Evolutionary conservation across 345 rosid genomes (phyloP), one percentile per base, ranked within the genome.

Genomic region (Orychophragmus violaceus): DNA sequence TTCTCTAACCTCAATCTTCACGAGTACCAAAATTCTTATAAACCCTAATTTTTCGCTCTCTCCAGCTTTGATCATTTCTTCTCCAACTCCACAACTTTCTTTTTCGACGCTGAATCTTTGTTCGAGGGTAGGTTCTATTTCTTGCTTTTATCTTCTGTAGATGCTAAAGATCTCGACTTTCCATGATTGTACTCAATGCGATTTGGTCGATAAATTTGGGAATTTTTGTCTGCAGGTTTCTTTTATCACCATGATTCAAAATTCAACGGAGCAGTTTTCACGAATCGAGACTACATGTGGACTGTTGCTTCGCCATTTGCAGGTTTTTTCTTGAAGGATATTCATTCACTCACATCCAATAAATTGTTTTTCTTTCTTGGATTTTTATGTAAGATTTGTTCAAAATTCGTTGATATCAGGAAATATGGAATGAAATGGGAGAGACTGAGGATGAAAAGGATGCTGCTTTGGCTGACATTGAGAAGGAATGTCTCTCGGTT

Each of bases 381-480:
- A 3, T 52, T n/a, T 29, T 48, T 4, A 56, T 35, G 39, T 23
- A 12, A 5, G 53, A 46, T 39, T 59, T 14, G 4, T 9, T 32
- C 17, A 8, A 30, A 30, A 30, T 8, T 30, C 35, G 35, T 30
- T 49, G 46, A n/a, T 21, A 29, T 56, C 46, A 87, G 94, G 81
- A 74, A 63, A 68, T 87, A 42, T 85, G 90, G 90, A 78, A 79
- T 66, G 88, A 85, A 52, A 78, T 83, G 22, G 90, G 88, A 68
- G 85, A 83, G 60, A 33, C 64, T 13, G 81, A 80, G 2, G 80
- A n/a, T 27, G 68, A 76, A 22, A 82, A 83, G 33, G 85, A 85
- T 72, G 49, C 64, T 63, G 74, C 58, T 74, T 30, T 87, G 77
- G 68, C 75, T 23, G 76, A 82, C 46, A 79, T 87, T 14, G 94